A percentile compares a stretch with the other conserved stretches of the same genome.
phyloP scores from a whole-genome alignment of 2,329 filamentous ascomycete genomes.

The Trichoderma cornu-damae region DNA sequence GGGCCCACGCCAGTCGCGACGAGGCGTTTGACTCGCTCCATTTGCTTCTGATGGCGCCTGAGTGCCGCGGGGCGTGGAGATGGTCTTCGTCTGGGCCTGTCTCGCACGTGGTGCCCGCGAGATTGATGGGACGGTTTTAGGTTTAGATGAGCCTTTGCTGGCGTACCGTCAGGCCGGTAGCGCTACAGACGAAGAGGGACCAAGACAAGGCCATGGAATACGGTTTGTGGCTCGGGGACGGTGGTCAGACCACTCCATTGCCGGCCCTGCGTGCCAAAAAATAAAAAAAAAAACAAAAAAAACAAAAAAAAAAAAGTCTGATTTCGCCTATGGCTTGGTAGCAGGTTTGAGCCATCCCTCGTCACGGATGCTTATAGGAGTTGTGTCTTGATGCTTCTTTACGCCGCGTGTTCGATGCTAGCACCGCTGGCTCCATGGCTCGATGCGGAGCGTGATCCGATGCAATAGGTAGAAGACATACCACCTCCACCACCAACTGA shows the following conservation, averaged over 20 bases:
- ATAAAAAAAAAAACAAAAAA: too few species aligned
- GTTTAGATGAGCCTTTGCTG: conserved; percentile 10
- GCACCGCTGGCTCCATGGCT: not conserved
- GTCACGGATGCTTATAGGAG: too few species aligned
- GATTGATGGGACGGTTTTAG: conserved; percentile 14
- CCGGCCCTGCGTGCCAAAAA: too few species aligned
- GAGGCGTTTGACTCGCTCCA: conserved; percentile 8
- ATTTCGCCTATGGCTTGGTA: conserved; percentile 4
- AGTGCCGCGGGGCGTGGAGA: conserved; percentile 11
- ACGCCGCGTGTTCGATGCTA: conserved; percentile 1
- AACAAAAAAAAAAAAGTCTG: not conserved
- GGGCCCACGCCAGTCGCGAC: not conserved
- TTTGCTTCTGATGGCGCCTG: conserved; percentile 4
- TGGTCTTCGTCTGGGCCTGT: conserved; percentile 4
- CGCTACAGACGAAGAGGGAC: not conserved
- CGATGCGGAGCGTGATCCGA: conserved; percentile 5
- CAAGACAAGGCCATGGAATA: not conserved
- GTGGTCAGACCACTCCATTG: too few species aligned
- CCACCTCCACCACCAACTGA: conserved; percentile 2
- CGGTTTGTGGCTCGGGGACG: not conserved
- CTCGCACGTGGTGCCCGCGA: conserved; percentile 13
- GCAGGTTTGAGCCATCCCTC: too few species aligned
- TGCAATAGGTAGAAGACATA: not conserved
- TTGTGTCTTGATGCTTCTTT: not conserved
- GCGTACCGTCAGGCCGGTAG: conserved; percentile 17